Evolutionary conservation across 176 grass and related monocot genomes (phyloP).

Genomic region (Carex littledalei): DNA sequence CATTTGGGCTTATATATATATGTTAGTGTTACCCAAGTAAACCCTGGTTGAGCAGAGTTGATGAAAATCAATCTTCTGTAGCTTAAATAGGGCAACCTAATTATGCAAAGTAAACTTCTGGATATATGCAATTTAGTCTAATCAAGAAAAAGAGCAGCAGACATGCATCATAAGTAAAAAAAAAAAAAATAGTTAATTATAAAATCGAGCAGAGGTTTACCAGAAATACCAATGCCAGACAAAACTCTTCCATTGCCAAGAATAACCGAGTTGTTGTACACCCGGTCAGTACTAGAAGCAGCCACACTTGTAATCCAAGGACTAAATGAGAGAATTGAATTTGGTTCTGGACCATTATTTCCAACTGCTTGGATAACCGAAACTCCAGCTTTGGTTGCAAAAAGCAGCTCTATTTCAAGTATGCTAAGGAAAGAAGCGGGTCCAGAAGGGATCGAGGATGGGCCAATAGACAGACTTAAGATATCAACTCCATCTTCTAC

Average conservation of each 20-base stretch:
- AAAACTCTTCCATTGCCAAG: slow-evolving; percentile 50
- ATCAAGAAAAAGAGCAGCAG: not conserved
- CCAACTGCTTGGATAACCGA: slow-evolving; percentile 81
- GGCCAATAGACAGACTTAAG: slow-evolving; percentile 73
- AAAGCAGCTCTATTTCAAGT: slow-evolving; percentile 80
- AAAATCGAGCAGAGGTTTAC: slow-evolving; percentile 35
- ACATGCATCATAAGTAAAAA: not conserved
- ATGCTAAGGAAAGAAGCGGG: slow-evolving; percentile 73
- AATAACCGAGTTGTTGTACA: slow-evolving; percentile 64
- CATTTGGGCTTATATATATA: not conserved
- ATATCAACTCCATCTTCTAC: slow-evolving; percentile 88
- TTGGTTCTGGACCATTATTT: slow-evolving; percentile 61
- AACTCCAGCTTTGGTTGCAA: slow-evolving; percentile 82
- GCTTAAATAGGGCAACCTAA: not conserved
- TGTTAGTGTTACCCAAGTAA: not conserved
- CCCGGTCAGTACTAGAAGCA: slow-evolving; percentile 58
- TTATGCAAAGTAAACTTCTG: not conserved
- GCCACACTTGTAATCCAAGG: slow-evolving; percentile 92
- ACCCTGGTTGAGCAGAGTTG: not conserved
- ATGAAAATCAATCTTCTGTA: not conserved
- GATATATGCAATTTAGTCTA: not conserved
- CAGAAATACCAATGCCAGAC: slow-evolving; percentile 43
- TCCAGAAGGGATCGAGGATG: slow-evolving; percentile 47
- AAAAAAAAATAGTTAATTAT: not conserved
- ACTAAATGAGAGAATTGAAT: slow-evolving; percentile 78